Percentiles rank a stretch among this genome's conserved stretches.
phyloP scores from a whole-genome alignment of 495 filamentous ascomycete genomes.

The Geopyxis carbonaria region DNA sequence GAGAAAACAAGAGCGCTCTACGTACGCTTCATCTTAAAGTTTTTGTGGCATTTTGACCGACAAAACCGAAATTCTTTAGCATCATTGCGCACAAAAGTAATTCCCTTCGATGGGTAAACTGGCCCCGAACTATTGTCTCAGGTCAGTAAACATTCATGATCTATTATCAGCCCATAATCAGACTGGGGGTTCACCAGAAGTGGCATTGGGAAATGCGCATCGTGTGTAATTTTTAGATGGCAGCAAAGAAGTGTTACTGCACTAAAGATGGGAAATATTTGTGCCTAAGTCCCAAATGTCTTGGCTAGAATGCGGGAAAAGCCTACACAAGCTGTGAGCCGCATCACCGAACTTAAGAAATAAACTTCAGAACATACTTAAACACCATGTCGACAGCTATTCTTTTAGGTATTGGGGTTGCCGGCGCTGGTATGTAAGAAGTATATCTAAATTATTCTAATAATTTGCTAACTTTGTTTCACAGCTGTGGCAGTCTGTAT shows the following conservation, averaged over 20 bases:
- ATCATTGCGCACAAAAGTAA: conserved; percentile 63
- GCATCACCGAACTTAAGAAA: too few relatives aligned
- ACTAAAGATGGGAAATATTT: too few relatives aligned
- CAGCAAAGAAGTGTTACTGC: too few relatives aligned
- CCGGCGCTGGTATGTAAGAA: conserved; percentile 32
- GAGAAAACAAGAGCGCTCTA: conserved; percentile 8
- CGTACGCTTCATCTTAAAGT: conserved; percentile 96
- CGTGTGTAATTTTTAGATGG: too few relatives aligned
- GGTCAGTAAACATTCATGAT: too few relatives aligned
- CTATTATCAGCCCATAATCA: too few relatives aligned
- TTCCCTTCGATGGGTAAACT: conserved; percentile 75
- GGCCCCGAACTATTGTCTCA: conserved; percentile 32
- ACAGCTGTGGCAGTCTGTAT: neutral
- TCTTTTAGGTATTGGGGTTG: conserved; percentile 62
- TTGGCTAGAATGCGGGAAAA: too few relatives aligned
- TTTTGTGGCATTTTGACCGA: conserved; percentile 84
- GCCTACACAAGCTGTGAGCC: too few relatives aligned
- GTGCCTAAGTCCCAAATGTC: too few relatives aligned
- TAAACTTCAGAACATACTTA: too few relatives aligned
- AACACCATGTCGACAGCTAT: conserved; percentile 55
- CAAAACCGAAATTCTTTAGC: conserved; percentile 56
- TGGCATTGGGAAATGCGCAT: conserved; percentile 25
- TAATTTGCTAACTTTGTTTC: neutral
- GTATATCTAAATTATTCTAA: too few relatives aligned
- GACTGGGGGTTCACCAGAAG: conserved; percentile 10